Percentiles rank a stretch among this genome's conserved stretches.
These are phyloP conservation scores for Ceratocystis huliohia DNA, from an alignment of 2,329 filamentous ascomycete genomes.

Conservation along the genomic window DNA sequence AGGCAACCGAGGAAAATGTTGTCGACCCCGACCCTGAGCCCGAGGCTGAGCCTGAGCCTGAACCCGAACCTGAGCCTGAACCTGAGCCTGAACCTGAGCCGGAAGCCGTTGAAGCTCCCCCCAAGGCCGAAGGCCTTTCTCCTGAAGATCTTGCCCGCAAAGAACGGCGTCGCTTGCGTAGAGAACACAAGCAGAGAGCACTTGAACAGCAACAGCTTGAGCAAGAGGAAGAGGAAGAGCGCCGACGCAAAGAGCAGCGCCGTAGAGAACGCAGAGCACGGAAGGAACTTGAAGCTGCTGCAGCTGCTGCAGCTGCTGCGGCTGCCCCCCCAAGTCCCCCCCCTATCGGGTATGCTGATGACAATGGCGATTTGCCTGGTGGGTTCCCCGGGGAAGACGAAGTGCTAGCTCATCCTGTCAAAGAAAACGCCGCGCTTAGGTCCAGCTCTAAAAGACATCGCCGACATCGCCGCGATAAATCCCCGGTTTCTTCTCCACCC, in stretches of 20 bases:
- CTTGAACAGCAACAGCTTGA: constrained; percentile 14
- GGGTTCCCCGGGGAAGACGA: constrained; percentile 44
- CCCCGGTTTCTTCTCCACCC: constrained; percentile 24
- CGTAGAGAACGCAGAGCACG: constrained; percentile 13
- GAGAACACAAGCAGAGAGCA: constrained; percentile 15
- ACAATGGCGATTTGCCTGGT: constrained; percentile 37
- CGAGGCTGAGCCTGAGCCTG: constrained; percentile 2
- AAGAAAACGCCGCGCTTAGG: constrained; percentile 31
- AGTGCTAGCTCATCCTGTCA: background rate
- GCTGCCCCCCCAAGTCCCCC: constrained; percentile 11
- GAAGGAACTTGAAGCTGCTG: constrained; percentile 1
- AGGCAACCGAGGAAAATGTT: background rate
- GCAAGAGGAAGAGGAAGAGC: constrained; percentile 13
- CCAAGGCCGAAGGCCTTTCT: background rate
- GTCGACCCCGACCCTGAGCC: background rate
- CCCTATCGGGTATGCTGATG: constrained; percentile 16
- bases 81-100: constrained; percentile 9
- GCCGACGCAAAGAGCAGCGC: constrained; percentile 9
- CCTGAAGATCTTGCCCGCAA: constrained; percentile 15
- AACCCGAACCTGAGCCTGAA: background rate
- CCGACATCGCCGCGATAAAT: constrained; percentile 14
- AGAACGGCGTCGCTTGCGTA: constrained; percentile 18
- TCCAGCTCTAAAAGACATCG: constrained; percentile 9
- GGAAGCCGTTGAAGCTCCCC: background rate
- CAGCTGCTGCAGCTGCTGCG: background rate